Base-by-base conservation (phyloP, 768 basidiomycete genomes). In the Favolaschia claudopus region DNA sequence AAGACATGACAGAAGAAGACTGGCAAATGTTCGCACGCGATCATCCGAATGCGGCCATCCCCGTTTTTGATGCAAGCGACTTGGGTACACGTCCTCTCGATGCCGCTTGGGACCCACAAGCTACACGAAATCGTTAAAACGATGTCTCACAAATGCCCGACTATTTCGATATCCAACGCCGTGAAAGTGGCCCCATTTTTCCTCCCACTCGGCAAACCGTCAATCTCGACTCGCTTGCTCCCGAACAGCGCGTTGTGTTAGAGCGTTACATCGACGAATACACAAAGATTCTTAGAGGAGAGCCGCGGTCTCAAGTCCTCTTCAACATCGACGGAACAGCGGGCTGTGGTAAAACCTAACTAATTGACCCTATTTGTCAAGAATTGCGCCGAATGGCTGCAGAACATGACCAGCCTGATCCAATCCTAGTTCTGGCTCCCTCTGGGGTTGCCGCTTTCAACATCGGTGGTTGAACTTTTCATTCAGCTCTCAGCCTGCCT, bases 71-170 rank as follows among this genome's bases (percentile, higher is more conserved):
- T 0, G 17, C 17, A 1, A n/a, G n/a, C 19, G 60, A 61, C 27
- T 39, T 61, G 2, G 60, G 53, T 6, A 61, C 29, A 13, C 53
- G 60, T 1, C 60, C 60, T n/a, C n/a, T 61, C 6, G 60, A 61
- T 20, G 52, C n/a, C 0, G 60, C 24, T 9, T 55, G 52, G 53
- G 49, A 55, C 17, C 3, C 38, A 15, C 14, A 61, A 17, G 52
- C 44, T 5, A 54, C 54, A 2, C 53, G 27, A 6, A 48, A 20
- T 17, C 44, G 39, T 0, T 61, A 54, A 54, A 38, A 49, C 9
- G 20, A 61, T 19, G n/a, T 61, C 5, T 46, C 55, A 3, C 19
- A 22, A 10, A 55, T 55, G 36, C 15, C 12, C 3, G 25, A 12
- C 12, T 55, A 40, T 5, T 22, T 55, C 4, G 54, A 55, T 17